Evolutionary conservation across 495 filamentous ascomycete genomes (phyloP), one percentile per base, ranked within the genome.

Genomic region (Aspergillus biplanus): DNA sequence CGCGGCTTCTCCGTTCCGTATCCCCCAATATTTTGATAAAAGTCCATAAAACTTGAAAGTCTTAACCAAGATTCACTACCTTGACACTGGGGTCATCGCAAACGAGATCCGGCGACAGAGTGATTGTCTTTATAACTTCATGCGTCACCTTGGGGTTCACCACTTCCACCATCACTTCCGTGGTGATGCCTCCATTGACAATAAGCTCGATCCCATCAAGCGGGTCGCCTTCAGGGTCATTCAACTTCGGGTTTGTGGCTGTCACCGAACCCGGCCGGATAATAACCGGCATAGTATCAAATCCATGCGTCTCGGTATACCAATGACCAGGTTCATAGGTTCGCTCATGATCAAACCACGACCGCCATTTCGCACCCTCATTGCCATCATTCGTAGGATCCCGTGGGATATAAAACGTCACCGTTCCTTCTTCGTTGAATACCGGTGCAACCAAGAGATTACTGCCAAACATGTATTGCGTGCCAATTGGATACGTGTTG

Each of bases 391-490:
- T 27, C 54, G 71, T 60, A 12, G 62, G 57, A 12, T 60, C 62
- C 7, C 59, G 39, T 0, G 87, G 86, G 32, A 90, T 75, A 67
- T 90, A 90, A 67, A 89, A 89, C 12, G 85, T 80, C 0, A 88
- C 86, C 18, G 79, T 73, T 0, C 85, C 85, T 0, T 78, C 73
- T 65, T 88, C 84, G 5, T 83, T 79, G 49, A 90, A 89, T 1
- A 89, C 75, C 0, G 87, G 86, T 7, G 86, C 85, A 56, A 86
- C 81, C 35, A 89, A 73, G 32, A 89, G 71, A 31, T 78, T 81
- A 11, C 79, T 72, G 5, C 87, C 87, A 33, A 90, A 73, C 86
- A 89, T 87, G 66, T 87, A 90, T 71, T 89, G 86, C 35, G 82
- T 82, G 69, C 89, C 87, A 16, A 90, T 67, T 32, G 79, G 75